A percentile compares a stretch with the other conserved stretches of the same genome.
These are phyloP conservation scores for Phaseolus lunatus DNA, from an alignment of 306 rosid genomes.

Conservation along the genomic window DNA sequence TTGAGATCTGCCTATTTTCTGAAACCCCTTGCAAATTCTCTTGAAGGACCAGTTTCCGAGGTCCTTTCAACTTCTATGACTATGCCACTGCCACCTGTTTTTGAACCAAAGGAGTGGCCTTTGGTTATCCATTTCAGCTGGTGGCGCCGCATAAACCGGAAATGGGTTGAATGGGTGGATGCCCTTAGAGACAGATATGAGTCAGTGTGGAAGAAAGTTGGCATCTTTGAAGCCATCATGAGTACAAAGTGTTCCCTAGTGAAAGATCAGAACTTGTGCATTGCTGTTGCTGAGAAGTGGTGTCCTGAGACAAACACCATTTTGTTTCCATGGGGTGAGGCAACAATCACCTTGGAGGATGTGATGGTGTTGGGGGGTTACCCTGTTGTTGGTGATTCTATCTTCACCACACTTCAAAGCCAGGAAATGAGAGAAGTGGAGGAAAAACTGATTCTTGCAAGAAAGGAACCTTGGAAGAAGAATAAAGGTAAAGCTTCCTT, in stretches of 20 bases:
- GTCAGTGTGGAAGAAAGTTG: constrained; percentile 54
- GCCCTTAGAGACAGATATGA: constrained; percentile 39
- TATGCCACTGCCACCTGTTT: neutral
- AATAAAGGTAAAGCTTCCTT: neutral
- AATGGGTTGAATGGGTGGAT: constrained; percentile 54
- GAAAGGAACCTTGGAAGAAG: neutral
- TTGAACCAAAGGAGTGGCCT: constrained; percentile 38
- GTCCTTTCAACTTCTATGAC: constrained; percentile 3
- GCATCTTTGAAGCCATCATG: constrained; percentile 57
- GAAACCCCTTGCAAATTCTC: constrained; percentile 47
- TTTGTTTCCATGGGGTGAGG: constrained; percentile 60
- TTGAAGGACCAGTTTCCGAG: neutral
- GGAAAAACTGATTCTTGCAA: constrained; percentile 33
- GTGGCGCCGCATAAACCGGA: constrained; percentile 18
- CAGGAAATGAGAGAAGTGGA: constrained; percentile 44
- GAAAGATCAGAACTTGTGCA: constrained; percentile 24
- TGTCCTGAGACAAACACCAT: constrained; percentile 51
- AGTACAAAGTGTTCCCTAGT: constrained; percentile 36
- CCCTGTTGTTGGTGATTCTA: constrained; percentile 51
- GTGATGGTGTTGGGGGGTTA: constrained; percentile 60
- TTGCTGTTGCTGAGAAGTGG: constrained; percentile 57
- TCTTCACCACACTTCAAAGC: constrained; percentile 32
- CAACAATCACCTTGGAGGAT: constrained; percentile 68
- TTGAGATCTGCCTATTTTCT: constrained; percentile 54
- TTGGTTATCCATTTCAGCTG: constrained; percentile 41